Evolutionary conservation across 768 basidiomycete species (phyloP).

Genomic region (Termitomyces sp.): DNA sequence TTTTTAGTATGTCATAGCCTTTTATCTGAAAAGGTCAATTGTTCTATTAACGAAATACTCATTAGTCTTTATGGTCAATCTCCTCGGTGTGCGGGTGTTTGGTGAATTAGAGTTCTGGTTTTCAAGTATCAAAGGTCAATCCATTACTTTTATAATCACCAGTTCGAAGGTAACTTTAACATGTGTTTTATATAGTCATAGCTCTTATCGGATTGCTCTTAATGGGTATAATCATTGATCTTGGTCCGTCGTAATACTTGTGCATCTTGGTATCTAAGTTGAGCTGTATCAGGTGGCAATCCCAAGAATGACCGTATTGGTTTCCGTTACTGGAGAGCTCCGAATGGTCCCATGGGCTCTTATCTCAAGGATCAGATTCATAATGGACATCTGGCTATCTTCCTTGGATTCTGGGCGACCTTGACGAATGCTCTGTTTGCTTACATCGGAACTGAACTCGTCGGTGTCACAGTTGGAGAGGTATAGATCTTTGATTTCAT

Average conservation of each 20-base stretch:
- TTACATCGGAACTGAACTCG: constrained; percentile 70
- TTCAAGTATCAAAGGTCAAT: constrained; percentile 58
- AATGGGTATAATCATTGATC: constrained; percentile 60
- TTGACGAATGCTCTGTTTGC: constrained; percentile 71
- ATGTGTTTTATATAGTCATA: constrained; percentile 22
- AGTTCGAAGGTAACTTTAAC: not conserved
- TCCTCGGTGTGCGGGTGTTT: constrained; percentile 60
- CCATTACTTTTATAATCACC: not conserved
- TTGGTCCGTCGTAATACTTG: constrained; percentile 35
- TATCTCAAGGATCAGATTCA: constrained; percentile 46
- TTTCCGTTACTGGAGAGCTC: constrained; percentile 42
- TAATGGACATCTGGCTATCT: constrained; percentile 42
- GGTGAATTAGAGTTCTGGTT: constrained; percentile 75
- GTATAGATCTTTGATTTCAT: constrained; percentile 12
- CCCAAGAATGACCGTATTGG: constrained; percentile 41
- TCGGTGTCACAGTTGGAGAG: constrained; percentile 61
- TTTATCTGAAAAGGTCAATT: not conserved
- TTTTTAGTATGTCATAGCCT: constrained; percentile 34
- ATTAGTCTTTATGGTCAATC: constrained; percentile 51
- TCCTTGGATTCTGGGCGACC: constrained; percentile 69
- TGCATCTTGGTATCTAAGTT: not conserved
- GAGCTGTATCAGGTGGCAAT: constrained; percentile 35
- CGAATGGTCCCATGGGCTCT: constrained; percentile 51
- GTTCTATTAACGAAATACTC: not conserved
- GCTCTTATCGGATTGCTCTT: constrained; percentile 45